Percentiles rank a stretch among this genome's conserved stretches.
phyloP scores from a whole-genome alignment of 495 filamentous ascomycete species.

The Aspergillus baeticus region DNA sequence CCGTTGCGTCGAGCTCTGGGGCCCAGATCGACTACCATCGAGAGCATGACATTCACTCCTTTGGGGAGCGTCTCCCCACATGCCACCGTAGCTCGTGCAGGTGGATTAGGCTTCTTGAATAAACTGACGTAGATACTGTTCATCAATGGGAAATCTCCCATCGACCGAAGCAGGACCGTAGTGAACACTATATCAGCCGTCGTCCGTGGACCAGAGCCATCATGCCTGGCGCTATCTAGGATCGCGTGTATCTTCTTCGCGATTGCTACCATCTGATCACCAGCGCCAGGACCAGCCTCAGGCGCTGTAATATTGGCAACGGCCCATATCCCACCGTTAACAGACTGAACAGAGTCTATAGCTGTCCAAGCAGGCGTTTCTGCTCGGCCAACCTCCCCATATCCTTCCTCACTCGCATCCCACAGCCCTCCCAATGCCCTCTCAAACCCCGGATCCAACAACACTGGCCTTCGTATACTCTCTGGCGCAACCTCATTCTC shows the following conservation, averaged over 20 bases:
- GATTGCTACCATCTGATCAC: conserved; percentile 48
- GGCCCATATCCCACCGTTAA: conserved; percentile 29
- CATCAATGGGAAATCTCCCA: conserved; percentile 71
- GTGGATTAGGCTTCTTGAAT: conserved; percentile 73
- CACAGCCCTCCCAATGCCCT: conserved; percentile 27
- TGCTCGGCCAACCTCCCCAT: not conserved
- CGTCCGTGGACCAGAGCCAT: conserved; percentile 17
- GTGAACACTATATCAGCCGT: conserved; percentile 66
- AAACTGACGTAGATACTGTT: conserved; percentile 73
- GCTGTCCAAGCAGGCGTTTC: conserved; percentile 13
- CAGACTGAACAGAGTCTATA: conserved; percentile 18
- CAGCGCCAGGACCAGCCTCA: conserved; percentile 36
- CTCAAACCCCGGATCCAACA: conserved; percentile 47
- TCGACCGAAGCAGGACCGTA: conserved; percentile 74
- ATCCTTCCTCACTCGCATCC: conserved; percentile 7
- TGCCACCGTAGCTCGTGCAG: conserved; percentile 79
- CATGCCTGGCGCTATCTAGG: conserved; percentile 20
- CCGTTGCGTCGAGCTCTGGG: conserved; percentile 42
- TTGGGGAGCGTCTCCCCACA: conserved; percentile 63
- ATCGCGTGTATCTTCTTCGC: conserved; percentile 33
- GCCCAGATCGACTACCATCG: conserved; percentile 45
- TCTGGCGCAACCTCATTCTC: conserved; percentile 35
- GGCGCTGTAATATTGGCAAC: conserved; percentile 46
- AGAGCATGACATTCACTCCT: conserved; percentile 60
- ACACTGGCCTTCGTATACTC: conserved; percentile 37